Conservation (phyloP, 1,139 yeast genomes). For the Kurtzmaniella quercitrusa region DNA sequence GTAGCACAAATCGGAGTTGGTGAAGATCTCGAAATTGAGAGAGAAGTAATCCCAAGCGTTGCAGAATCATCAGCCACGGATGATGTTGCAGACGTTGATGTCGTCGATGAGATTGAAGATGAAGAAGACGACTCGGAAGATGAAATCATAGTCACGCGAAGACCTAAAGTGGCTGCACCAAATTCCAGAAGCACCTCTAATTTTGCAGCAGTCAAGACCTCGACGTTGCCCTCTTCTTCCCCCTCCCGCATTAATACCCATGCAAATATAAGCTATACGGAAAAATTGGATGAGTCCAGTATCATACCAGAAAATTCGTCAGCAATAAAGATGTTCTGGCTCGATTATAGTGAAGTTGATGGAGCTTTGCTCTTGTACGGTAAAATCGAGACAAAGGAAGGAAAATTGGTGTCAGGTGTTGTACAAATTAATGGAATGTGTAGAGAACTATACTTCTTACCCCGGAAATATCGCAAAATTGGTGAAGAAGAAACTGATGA, state of each 20-base stretch:
- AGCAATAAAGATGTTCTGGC: constrained; percentile 77
- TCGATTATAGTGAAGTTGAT: constrained; percentile 81
- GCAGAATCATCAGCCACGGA: constrained; percentile 7
- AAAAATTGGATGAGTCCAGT: constrained; percentile 44
- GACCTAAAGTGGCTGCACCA: constrained; percentile 39
- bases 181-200: constrained; percentile 15
- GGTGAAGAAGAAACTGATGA: constrained; percentile 39
- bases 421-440: constrained; percentile 69
- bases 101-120: constrained; percentile 10
- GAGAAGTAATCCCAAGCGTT: not conserved
- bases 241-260: constrained; percentile 17
- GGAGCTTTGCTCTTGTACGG: constrained; percentile 77
- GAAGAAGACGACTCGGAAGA: constrained; percentile 46
- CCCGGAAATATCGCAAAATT: constrained; percentile 44
- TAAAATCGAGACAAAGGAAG: constrained; percentile 60
- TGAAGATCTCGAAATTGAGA: not conserved
- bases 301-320: constrained; percentile 36
- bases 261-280: constrained; percentile 25
- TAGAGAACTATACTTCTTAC: constrained; percentile 76
- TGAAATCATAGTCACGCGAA: constrained; percentile 44
- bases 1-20: constrained; percentile 6
- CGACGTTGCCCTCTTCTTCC: constrained; percentile 20
- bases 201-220: constrained; percentile 18
- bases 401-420: constrained; percentile 66
- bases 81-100: constrained; percentile 9